Conservation (phyloP, 768 basidiomycete species). For the Lentinula detonsa region DNA sequence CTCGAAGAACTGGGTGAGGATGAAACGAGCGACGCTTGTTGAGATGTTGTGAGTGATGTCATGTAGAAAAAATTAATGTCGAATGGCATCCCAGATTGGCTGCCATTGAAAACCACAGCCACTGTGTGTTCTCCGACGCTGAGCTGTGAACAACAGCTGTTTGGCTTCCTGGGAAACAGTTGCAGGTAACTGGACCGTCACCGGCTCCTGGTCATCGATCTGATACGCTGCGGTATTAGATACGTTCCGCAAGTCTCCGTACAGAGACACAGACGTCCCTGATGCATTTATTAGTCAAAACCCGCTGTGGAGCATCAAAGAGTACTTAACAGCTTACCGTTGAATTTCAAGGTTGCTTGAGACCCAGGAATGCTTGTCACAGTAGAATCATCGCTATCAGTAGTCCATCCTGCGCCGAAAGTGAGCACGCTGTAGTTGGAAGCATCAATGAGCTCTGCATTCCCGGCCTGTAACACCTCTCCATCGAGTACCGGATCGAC, state of each 20-base stretch:
- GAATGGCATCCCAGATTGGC: conserved; percentile 1
- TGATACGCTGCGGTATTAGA: neutral
- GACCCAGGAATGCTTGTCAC: neutral
- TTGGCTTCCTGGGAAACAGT: neutral
- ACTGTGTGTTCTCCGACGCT: neutral
- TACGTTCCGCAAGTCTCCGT: neutral
- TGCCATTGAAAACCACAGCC: neutral
- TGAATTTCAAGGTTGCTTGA: neutral
- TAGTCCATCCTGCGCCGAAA: neutral
- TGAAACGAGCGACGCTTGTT: neutral
- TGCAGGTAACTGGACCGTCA: neutral
- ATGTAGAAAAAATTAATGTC: neutral
- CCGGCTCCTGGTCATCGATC: neutral
- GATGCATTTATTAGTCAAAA: neutral
- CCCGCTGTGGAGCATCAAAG: neutral
- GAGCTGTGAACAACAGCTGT: neutral
- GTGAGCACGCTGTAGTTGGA: neutral
- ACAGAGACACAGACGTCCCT: neutral
- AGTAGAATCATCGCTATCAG: neutral
- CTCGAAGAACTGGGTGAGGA: neutral
- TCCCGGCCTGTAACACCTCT: conserved; percentile 1
- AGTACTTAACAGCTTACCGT: neutral
- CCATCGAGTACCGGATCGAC: neutral
- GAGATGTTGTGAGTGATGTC: neutral
- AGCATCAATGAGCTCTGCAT: neutral